Conservation (phyloP, 2,329 filamentous ascomycete species). For the Parascedosporium putredinis region DNA sequence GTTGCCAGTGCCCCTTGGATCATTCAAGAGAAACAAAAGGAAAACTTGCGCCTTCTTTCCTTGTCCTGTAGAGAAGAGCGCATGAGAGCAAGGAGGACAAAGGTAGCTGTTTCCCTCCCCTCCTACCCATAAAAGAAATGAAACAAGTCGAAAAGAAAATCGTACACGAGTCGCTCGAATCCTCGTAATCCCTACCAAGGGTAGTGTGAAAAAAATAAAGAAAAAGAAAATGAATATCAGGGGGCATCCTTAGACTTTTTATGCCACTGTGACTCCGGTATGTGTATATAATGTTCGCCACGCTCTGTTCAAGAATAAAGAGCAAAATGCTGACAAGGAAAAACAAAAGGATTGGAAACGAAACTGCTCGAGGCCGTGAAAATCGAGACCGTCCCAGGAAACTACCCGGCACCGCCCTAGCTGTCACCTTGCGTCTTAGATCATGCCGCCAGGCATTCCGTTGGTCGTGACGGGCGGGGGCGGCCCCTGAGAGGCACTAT, state of each 20-base stretch:
- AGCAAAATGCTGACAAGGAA: background rate
- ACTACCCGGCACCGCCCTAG: no score
- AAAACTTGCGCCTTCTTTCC: background rate
- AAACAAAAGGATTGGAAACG: background rate
- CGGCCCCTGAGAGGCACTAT: background rate
- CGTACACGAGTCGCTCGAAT: background rate
- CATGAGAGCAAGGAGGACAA: no score
- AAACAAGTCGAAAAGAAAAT: background rate
- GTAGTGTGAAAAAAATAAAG: no score
- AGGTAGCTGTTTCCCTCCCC: no score
- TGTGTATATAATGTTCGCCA: conserved; percentile 1
- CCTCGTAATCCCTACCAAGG: background rate
- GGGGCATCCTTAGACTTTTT: background rate
- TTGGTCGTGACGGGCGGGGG: conserved; percentile 9
- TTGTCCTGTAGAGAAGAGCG: no score
- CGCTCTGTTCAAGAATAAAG: background rate
- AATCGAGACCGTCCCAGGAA: no score
- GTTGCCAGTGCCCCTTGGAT: background rate
- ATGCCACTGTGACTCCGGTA: background rate
- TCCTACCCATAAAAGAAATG: no score
- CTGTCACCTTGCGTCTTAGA: no score
- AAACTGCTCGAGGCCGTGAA: conserved; percentile 1
- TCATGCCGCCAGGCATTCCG: conserved; percentile 34
- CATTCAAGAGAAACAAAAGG: background rate
- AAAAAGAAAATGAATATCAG: background rate